Evolutionary conservation across 441 rosid genomes (phyloP).

Genomic region (Breynia disticha): DNA sequence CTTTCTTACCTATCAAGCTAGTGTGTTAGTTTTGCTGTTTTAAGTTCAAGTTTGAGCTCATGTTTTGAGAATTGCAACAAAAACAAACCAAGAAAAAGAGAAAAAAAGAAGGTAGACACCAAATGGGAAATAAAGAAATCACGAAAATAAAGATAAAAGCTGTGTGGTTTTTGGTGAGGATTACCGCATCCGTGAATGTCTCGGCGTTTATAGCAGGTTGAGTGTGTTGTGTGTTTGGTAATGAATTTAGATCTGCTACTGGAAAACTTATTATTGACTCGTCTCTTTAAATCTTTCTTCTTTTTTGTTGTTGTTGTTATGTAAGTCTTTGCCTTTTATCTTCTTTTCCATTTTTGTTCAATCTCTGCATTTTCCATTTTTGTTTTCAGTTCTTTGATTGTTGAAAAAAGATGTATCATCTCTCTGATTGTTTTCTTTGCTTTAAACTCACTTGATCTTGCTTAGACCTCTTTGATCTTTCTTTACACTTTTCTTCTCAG

Average conservation of each 20-base stretch:
- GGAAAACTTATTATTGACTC: constrained; percentile 14
- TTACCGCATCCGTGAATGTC: constrained; percentile 71
- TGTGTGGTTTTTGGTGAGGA: constrained; percentile 18
- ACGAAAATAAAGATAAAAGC: constrained; percentile 11
- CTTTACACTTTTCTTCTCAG: constrained; percentile 12
- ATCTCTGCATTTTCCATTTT: constrained; percentile 22
- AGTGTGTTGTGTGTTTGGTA: constrained; percentile 21
- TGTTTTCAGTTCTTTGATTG: constrained; percentile 14
- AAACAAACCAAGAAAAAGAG: background rate
- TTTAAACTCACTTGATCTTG: constrained; percentile 4
- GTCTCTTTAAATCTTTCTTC: constrained; percentile 9
- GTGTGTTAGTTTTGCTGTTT: too few relatives aligned
- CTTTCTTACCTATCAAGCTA: constrained; percentile 4
- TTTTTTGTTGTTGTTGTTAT: constrained; percentile 5
- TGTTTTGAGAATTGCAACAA: background rate
- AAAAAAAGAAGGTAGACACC: constrained; percentile 1
- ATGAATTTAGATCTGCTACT: constrained; percentile 63
- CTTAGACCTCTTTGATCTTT: background rate
- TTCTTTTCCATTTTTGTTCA: constrained; percentile 14
- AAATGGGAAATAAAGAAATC: constrained; percentile 8
- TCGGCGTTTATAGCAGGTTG: constrained; percentile 58
- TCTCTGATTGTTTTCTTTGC: constrained; percentile 17
- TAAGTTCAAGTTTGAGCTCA: constrained; percentile 16
- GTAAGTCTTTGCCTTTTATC: constrained; percentile 9
- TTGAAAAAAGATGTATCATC: constrained; percentile 12